Evolutionary conservation across 1,139 yeast genomes (phyloP), one percentile per base, ranked within the genome.

Genomic region (Hemisphaericaspora lyxosophila): DNA sequence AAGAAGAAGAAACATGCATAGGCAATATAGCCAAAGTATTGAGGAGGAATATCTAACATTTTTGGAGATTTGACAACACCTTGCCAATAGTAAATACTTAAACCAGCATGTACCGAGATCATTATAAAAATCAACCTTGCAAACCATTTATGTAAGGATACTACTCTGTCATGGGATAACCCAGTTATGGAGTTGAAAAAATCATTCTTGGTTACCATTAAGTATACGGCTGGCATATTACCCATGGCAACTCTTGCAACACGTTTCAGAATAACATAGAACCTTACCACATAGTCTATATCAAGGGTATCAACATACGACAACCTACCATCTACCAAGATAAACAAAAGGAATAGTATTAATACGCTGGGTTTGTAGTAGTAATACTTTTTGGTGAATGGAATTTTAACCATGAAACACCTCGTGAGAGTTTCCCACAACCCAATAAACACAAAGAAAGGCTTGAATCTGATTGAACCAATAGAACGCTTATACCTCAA

Each of bases 11-110:
- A 60, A 29, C 64, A 55, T 3, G 61, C 60, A 45, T 64, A 70
- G 0, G 78, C 68, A 39, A 73, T 73, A 56, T 70, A 65, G 6
- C 79, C 80, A 52, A 73, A 74, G 15, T 69, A 70, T 45, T 70
- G 75, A 2, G 79, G 78, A 2, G 79, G 80, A 30, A 74, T 72
- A 9, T 54, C 41, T 16, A 72, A 44, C 76, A 72, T 72, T 23
- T 30, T 35, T 12, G 69, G 52, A 13, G 53, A 46, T 41, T 70
- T 64, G 18, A 62, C 58, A 34, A 69, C 41, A 4, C 50, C 51
- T 17, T 70, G 46, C 80, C 79, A 74, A 46, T 73, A 73, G 17
- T 54, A 46, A 28, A 70, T 45, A 11, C 52, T 55, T 35, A 66
- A 43, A 2, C 17, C 26, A 8, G 39, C 41, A 49, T 74, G 80